Evolutionary conservation across 306 rosid species (phyloP), one percentile per base, ranked within the genome.

Genomic region (Glycine tomentella): DNA sequence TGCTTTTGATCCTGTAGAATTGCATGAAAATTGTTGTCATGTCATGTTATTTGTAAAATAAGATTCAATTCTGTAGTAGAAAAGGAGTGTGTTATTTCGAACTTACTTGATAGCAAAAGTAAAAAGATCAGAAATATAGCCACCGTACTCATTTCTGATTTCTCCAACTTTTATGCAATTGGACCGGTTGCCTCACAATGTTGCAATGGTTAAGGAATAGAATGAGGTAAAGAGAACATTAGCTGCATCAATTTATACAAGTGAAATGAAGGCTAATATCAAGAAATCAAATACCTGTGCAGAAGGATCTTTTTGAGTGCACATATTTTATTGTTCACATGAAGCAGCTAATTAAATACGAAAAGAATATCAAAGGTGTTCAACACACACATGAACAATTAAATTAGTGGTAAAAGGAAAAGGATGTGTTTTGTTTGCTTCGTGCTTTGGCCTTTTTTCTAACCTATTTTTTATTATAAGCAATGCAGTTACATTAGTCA

Each of bases 41-140:
- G 6, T 20, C 1, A 25, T 42, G 48, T 38, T n/a, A n/a, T n/a
- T 55, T 72, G 62, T 16, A 65, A 75, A 55, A 44, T 4, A 69
- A 31, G 62, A 51, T 10, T 25, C 31, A 25, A 25, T 25, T 33
- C 2, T 20, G 38, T 15, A 53, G 44, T 53, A 25, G 31, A 75
- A 55, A 34, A 33, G 13, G 14, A 52, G 66, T 48, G 59, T 53
- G 25, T 20, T 31, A 11, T 58, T 66, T 59, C 62, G 65, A 40
- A 87, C 89, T 78, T 83, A 90, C 92, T 59, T 72, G 93, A 84
- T 79, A 86, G 34, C 16, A 86, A 63, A 75, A 91, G 67, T 38
- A 88, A 53, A 69, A 76, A 82, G 55, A 83, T 9, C 34, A 89
- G 71, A 78, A 83, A n/a, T 42, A 85, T 74, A 70, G 69, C 81